Evolutionary conservation across 208 protist genomes (phyloP).

Genomic region (Kentomonas sorsogonicus): DNA sequence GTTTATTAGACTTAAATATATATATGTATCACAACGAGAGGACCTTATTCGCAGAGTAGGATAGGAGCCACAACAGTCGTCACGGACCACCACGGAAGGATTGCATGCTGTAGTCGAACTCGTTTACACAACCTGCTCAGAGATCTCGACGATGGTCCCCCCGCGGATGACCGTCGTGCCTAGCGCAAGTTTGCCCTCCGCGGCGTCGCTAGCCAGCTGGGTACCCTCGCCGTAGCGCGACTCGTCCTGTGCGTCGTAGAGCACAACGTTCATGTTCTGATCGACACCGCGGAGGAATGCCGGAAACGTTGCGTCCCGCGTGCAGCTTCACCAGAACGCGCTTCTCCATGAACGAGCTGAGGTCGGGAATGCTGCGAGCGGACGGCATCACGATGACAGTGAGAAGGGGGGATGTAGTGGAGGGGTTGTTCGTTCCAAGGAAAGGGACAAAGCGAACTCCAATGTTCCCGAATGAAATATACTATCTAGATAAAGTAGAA

Average conservation of each 20-base stretch:
- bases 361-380: slow-evolving; percentile 65
- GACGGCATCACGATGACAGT: too few species aligned
- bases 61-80: too few species aligned
- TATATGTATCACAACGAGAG: too few species aligned
- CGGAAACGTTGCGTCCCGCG: slow-evolving; percentile 91
- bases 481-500: too few species aligned
- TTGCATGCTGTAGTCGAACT: too few species aligned
- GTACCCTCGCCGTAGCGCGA: slow-evolving; percentile 37
- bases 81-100: too few species aligned
- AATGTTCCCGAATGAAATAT: too few species aligned
- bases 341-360: slow-evolving; percentile 95
- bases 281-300: slow-evolving; percentile 95
- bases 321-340: slow-evolving; percentile 92
- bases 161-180: slow-evolving; percentile 88
- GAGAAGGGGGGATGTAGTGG: too few species aligned
- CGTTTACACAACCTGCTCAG: slow-evolving; percentile 60
- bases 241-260: slow-evolving; percentile 95
- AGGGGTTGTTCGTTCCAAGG: too few species aligned
- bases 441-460: too few species aligned
- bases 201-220: slow-evolving; percentile 17
- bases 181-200: slow-evolving; percentile 76
- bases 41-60: too few species aligned
- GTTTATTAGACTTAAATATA: too few species aligned
- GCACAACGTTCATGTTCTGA: slow-evolving; percentile 96
- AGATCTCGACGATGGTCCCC: slow-evolving; percentile 88